Base-by-base conservation (phyloP, 2,329 filamentous ascomycete species). In the Cytospora chrysosperma region DNA sequence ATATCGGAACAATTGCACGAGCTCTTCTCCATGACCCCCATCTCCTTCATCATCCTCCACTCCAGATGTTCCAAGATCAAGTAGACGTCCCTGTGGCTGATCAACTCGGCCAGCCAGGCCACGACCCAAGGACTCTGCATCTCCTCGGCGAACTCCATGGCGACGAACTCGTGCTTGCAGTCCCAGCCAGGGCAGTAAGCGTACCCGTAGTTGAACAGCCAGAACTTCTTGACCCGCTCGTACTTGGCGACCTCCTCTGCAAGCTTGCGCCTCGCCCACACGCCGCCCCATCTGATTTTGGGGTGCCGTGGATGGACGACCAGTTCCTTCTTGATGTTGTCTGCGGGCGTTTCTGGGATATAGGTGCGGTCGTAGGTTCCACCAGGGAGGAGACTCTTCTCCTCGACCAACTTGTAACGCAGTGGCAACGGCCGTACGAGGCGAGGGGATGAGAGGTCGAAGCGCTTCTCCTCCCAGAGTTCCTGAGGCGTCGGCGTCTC, bases 261-360 rank as follows among this genome's bases (percentile, higher is more conserved):
- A n/a, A 65, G 59, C 40, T 65, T 62, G 24, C n/a, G 24, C 37
- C 59, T 26, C 27, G 63, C 63, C 40, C 56, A 34, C 19, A 3
- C 12, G 19, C 63, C 63, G 13, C 34, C 50, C 63, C 59, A 62
- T 10, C 27, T 26, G n/a, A 62, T n/a, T 13, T 17, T 15, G 9
- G 51, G 30, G 26, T 15, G 19, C 37, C 54, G 34, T 4, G 51
- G 34, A 43, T 62, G 28, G 17, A 65, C 15, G 51, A 62, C 53
- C 26, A 65, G 59, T 12, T n/a, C 28, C 55, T 65, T 65, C 55
- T 65, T 27, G 59, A 65, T 65, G 59, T 62, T 43, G 59, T 65
- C 63, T 49, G 52, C 30, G 37, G 61, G 43, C 24, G 37, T 37
- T 21, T 34, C 28, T 4, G 54, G 55, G 30, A 57, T 55, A 30